phyloP scores from a whole-genome alignment of 176 grass and related monocot species.

The Hyparrhenia diplandra region DNA sequence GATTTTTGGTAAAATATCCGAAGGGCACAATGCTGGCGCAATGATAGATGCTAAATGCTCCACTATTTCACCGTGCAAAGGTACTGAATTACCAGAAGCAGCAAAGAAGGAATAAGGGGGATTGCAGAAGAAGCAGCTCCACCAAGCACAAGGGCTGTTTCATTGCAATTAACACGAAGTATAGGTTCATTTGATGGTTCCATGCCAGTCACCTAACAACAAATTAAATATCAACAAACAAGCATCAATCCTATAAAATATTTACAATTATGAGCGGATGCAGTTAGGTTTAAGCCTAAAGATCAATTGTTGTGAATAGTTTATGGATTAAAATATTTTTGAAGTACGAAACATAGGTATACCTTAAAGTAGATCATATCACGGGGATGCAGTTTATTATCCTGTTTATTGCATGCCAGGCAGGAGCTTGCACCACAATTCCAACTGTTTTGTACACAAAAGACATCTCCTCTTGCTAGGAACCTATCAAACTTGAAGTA shows the following conservation, averaged over 20 bases:
- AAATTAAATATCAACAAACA: constrained; percentile 24
- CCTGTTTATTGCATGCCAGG: constrained; percentile 57
- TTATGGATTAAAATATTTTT: background rate
- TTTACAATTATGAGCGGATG: background rate
- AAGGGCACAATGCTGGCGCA: constrained; percentile 77
- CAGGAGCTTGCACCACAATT: constrained; percentile 58
- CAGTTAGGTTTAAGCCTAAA: constrained; percentile 1
- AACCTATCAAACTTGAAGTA: constrained; percentile 82
- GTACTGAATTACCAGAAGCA: constrained; percentile 43
- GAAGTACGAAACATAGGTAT: constrained; percentile 18
- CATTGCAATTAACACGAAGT: constrained; percentile 64
- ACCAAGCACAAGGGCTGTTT: constrained; percentile 88
- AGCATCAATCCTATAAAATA: background rate
- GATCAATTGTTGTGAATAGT: background rate
- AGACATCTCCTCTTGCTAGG: constrained; percentile 81
- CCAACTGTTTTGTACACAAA: constrained; percentile 68
- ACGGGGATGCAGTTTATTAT: constrained; percentile 19
- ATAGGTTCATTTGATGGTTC: constrained; percentile 70
- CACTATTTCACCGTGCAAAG: constrained; percentile 73
- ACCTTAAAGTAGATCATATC: constrained; percentile 76
- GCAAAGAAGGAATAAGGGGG: constrained; percentile 64
- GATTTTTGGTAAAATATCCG: constrained; percentile 74
- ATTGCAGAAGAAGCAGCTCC: constrained; percentile 67
- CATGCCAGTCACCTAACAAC: constrained; percentile 69
- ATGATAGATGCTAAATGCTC: constrained; percentile 76